Evolutionary conservation across 805 yeast genomes (phyloP).

Genomic region (Kodamaea sagamina): DNA sequence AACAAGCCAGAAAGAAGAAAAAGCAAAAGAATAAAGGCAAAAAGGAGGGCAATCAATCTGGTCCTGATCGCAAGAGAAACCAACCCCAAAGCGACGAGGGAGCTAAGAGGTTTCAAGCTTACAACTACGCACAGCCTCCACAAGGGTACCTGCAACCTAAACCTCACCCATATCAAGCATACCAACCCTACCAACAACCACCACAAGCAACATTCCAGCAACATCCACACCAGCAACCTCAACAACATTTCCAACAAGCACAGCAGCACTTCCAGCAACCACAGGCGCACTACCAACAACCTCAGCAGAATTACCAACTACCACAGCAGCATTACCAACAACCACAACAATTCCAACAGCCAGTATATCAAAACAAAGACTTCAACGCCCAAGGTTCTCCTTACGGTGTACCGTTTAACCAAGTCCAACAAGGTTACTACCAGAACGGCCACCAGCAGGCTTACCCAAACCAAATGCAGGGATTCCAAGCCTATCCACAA

Average conservation of each 20-base stretch:
- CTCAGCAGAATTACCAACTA: conserved; percentile 9
- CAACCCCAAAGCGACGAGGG: conserved; percentile 4
- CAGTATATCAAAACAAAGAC: conserved; percentile 4
- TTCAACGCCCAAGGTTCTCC: conserved; percentile 17
- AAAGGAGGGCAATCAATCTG: conserved; percentile 16
- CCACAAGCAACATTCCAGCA: conserved; percentile 10
- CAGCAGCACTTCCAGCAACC: conserved; percentile 12
- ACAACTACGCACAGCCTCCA: conserved; percentile 22
- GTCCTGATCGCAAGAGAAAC: conserved; percentile 11
- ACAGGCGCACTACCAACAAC: conserved; percentile 4
- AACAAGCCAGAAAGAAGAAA: conserved; percentile 58
- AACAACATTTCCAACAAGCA: conserved; percentile 13
- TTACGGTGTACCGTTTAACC: conserved; percentile 27
- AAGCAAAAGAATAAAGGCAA: conserved; percentile 55
- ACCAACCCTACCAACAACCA: conserved; percentile 13
- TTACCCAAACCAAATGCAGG: conserved; percentile 3
- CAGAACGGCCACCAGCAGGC: conserved; percentile 10
- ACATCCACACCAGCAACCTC: conserved; percentile 10
- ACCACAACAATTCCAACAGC: conserved; percentile 7
- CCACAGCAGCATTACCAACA: conserved; percentile 5
- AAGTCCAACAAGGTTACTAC: conserved; percentile 17
- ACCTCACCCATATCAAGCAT: conserved; percentile 8
- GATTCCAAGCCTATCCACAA: background rate
- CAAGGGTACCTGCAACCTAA: conserved; percentile 6
- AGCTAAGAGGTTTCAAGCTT: conserved; percentile 22